Conservation (phyloP, 2,329 filamentous ascomycete species). For the Periconia sp. region DNA sequence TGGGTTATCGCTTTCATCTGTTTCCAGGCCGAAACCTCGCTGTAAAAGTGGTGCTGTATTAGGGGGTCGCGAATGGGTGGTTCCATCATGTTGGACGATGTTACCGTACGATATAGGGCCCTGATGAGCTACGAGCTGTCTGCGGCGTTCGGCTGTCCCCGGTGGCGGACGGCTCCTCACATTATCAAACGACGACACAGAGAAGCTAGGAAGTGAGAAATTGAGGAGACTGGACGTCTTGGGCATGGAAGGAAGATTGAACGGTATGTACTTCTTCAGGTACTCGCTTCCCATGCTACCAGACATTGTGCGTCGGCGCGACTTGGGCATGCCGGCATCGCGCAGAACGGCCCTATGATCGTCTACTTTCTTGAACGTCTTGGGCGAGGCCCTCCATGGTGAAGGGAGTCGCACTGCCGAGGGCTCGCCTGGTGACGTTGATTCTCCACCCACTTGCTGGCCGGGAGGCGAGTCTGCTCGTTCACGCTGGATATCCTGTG, state of each 20-base stretch:
- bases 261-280: conserved; percentile 44
- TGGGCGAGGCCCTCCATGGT: conserved; percentile 52
- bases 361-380: conserved; percentile 42
- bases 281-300: conserved; percentile 34
- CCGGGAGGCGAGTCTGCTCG: neutral
- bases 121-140: conserved; percentile 23
- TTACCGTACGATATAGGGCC: conserved; percentile 2
- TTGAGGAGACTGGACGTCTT: conserved; percentile 44
- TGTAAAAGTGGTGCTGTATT: conserved; percentile 22
- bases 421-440: too few relatives aligned
- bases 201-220: conserved; percentile 44
- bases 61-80: conserved; percentile 16
- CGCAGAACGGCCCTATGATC: conserved; percentile 46
- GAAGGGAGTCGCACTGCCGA: conserved; percentile 52
- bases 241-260: conserved; percentile 44
- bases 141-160: conserved; percentile 15
- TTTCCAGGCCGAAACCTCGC: conserved; percentile 11
- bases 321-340: conserved; percentile 44
- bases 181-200: conserved; percentile 33
- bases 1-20: conserved; percentile 1
- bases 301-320: conserved; percentile 47
- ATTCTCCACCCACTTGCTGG: too few relatives aligned
- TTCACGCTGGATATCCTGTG: conserved; percentile 3
- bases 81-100: conserved; percentile 32
- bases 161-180: conserved; percentile 17